Conservation (phyloP, 345 rosid genomes). For the Eucalyptus curtisii region DNA sequence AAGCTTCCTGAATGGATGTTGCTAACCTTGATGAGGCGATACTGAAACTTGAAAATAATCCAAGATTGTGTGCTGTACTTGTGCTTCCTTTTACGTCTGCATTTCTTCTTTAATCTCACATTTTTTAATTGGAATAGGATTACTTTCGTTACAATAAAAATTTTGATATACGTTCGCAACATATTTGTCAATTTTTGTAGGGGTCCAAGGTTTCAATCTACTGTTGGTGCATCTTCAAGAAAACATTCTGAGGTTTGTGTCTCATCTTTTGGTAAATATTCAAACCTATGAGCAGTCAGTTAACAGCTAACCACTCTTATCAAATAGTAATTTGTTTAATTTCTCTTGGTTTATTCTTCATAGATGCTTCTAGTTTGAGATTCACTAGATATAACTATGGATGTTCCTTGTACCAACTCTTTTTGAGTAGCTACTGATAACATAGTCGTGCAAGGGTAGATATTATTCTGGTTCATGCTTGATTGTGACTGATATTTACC, state of each 20-base stretch:
- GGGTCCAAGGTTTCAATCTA: conserved; percentile 20
- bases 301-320: not conserved
- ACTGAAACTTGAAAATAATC: not conserved
- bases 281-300: not conserved
- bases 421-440: not conserved
- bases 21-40: not conserved
- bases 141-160: not conserved
- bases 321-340: not conserved
- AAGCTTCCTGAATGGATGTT: not conserved
- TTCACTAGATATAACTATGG: not conserved
- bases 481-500: not conserved
- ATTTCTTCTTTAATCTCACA: not conserved
- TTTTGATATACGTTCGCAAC: not conserved
- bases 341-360: not conserved
- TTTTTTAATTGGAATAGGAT: not conserved
- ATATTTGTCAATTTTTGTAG: conserved; percentile 4
- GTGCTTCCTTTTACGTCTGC: not conserved
- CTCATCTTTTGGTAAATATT: not conserved
- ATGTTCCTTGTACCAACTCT: not conserved
- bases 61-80: not conserved
- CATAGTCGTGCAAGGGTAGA: not conserved
- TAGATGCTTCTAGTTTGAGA: not conserved
- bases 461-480: not conserved
- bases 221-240: conserved; percentile 10
- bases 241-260: conserved; percentile 41